Evolutionary conservation across 352 stramenopile genomes (phyloP).

Genomic region (Phytophthora hibernalis): DNA sequence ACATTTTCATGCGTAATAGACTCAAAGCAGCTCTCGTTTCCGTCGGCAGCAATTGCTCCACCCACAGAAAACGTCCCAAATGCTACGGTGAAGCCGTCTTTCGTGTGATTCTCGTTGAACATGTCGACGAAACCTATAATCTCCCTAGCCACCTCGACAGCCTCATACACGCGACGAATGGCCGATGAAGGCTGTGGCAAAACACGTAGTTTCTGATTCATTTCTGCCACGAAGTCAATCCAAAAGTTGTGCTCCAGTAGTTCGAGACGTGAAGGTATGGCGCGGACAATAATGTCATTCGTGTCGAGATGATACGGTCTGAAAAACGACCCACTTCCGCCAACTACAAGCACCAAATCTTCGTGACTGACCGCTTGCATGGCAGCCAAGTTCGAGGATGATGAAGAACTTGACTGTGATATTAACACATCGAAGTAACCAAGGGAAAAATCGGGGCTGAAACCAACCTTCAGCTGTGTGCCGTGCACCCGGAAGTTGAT

Average conservation of each 20-base stretch:
- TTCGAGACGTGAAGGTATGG: conserved; percentile 69
- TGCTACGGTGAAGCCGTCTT: conserved; percentile 58
- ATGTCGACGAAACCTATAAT: conserved; percentile 55
- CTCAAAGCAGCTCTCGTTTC: conserved; percentile 56
- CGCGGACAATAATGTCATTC: conserved; percentile 83
- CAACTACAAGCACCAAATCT: conserved; percentile 64
- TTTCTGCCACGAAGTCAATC: conserved; percentile 82
- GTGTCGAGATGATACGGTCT: conserved; percentile 83
- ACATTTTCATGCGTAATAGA: conserved; percentile 37
- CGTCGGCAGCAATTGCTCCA: conserved; percentile 37
- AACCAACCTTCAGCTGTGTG: conserved; percentile 81
- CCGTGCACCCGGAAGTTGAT: conserved; percentile 82
- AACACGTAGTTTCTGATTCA: conserved; percentile 74
- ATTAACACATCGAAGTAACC: conserved; percentile 85
- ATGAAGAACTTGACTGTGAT: conserved; percentile 37
- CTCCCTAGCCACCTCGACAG: conserved; percentile 36
- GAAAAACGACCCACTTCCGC: conserved; percentile 83
- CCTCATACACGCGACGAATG: conserved; percentile 43
- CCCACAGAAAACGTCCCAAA: conserved; percentile 68
- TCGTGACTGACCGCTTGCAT: conserved; percentile 35
- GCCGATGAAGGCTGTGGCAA: conserved; percentile 65
- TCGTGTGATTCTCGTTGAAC: conserved; percentile 71
- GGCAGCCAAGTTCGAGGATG: conserved; percentile 35
- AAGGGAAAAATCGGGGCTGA: conserved; percentile 86
- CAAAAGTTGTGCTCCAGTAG: conserved; percentile 83